Base-by-base conservation (phyloP, 2,329 filamentous ascomycete species). In the Alternaria sp. region DNA sequence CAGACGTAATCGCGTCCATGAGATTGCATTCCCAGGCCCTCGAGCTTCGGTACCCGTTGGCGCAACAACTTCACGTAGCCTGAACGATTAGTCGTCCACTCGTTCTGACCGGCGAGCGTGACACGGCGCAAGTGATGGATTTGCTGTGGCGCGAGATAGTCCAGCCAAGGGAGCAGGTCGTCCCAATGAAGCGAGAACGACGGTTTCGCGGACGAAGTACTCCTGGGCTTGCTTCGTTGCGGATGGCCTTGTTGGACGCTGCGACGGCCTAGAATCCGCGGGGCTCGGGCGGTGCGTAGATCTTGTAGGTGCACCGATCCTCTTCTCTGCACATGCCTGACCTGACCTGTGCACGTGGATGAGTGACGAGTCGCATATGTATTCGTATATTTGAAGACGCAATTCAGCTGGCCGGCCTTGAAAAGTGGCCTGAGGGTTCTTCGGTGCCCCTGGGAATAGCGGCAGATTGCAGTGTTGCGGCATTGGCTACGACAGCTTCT, bases 361-460 rank as follows among this genome's bases (percentile, higher is more conserved):
- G 34, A 39, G 24, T 21, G 29, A 28, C 11, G 26, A 4, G 17
- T 42, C 23, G 17, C 5, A 56, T 63, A 24, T 10, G 28, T 44
- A 11, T 6, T 26, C 10, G 23, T n/a, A 53, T 23, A 45, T 24
- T 3, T 29, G 9, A 10, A 53, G 24, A 2, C 51, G 40, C 14
- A 37, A 3, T 24, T 45, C 40, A 37, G 51, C n/a, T 2, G 51
- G 51, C 6, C 46, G 51, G 11, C 40, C 51, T 37, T 46, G 31
- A 11, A 53, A 45, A 7, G 40, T 53, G 6, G 51, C 40, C n/a
- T 7, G 31, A n/a, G 51, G 51, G 2, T 45, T 53, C 7, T 26
- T 21, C 1, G 41, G 41, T 7, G 40, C 14, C 24, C 24, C 24
- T 45, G 51, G 37, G 45, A 8, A 41, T 53, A 10, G 51, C 6